Conservation (phyloP, 2,329 filamentous ascomycete genomes). For the Stachybotrys echinatus region DNA sequence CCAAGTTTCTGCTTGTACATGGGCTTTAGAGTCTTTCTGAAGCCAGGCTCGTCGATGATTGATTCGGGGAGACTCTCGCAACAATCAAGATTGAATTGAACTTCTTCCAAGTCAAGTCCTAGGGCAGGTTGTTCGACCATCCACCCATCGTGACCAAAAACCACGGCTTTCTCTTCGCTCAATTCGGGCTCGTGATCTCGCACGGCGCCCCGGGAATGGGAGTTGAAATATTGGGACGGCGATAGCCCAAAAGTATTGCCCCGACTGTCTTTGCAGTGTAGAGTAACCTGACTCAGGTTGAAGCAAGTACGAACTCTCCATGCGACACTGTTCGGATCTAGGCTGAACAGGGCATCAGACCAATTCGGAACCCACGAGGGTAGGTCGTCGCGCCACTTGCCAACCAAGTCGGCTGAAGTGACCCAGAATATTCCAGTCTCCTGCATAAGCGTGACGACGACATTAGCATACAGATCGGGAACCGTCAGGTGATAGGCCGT, state of each 20-base stretch:
- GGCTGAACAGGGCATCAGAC: constrained; percentile 8
- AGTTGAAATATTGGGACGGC: constrained; percentile 6
- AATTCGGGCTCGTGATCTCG: background rate
- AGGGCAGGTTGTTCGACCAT: too few relatives aligned
- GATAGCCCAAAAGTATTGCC: background rate
- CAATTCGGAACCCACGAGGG: constrained; percentile 16
- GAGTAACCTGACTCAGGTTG: constrained; percentile 6
- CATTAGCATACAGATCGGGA: constrained; percentile 6
- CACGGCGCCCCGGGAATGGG: background rate
- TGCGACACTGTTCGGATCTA: constrained; percentile 2
- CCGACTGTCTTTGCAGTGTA: background rate
- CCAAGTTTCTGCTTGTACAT: too few relatives aligned
- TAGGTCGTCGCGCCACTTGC: constrained; percentile 11
- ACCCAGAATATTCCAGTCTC: constrained; percentile 15
- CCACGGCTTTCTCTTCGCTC: too few relatives aligned
- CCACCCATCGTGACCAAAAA: too few relatives aligned
- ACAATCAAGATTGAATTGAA: too few relatives aligned
- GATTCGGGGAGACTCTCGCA: too few relatives aligned
- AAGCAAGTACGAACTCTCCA: constrained; percentile 15
- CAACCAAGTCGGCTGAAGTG: constrained; percentile 9
- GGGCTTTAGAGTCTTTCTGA: too few relatives aligned
- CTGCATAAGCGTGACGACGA: constrained; percentile 8
- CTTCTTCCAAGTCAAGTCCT: too few relatives aligned
- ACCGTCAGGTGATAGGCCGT: constrained; percentile 7
- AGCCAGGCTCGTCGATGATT: too few relatives aligned